Evolutionary conservation across 768 basidiomycete species (phyloP).

Genomic region (Hortiboletus flavorubellus): DNA sequence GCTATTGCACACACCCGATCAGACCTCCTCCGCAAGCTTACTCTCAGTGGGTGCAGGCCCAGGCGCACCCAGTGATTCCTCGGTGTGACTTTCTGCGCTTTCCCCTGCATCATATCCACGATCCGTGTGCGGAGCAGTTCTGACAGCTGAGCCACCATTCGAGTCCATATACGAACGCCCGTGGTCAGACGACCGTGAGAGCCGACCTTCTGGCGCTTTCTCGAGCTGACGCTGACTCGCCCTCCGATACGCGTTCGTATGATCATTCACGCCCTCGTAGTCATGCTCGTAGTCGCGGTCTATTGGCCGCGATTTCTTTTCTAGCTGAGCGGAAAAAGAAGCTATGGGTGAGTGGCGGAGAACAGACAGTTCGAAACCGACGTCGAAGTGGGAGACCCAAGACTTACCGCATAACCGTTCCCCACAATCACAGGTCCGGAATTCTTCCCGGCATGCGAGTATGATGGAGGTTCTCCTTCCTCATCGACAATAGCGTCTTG

Average conservation of each 20-base stretch:
- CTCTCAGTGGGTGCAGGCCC: conserved; percentile 36
- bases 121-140: conserved; percentile 5
- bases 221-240: conserved; percentile 64
- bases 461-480: conserved; percentile 59
- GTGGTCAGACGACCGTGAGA: conserved; percentile 27
- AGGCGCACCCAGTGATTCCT: conserved; percentile 17
- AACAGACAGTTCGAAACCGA: background rate
- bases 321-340: conserved; percentile 34
- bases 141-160: conserved; percentile 11
- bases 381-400: background rate
- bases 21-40: conserved; percentile 26
- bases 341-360: conserved; percentile 1
- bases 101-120: conserved; percentile 11
- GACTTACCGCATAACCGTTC: conserved; percentile 64
- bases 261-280: background rate
- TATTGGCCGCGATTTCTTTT: conserved; percentile 37
- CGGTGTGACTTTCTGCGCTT: background rate
- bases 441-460: conserved; percentile 47
- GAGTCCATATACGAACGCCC: background rate
- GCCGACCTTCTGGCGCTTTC: conserved; percentile 64
- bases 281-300: conserved; percentile 6
- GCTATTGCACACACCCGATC: background rate
- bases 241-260: conserved; percentile 32
- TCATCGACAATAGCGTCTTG: conserved; percentile 35
- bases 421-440: conserved; percentile 40